phyloP scores from a whole-genome alignment of 257 asterid species.

The Nicotiana attenuata region DNA sequence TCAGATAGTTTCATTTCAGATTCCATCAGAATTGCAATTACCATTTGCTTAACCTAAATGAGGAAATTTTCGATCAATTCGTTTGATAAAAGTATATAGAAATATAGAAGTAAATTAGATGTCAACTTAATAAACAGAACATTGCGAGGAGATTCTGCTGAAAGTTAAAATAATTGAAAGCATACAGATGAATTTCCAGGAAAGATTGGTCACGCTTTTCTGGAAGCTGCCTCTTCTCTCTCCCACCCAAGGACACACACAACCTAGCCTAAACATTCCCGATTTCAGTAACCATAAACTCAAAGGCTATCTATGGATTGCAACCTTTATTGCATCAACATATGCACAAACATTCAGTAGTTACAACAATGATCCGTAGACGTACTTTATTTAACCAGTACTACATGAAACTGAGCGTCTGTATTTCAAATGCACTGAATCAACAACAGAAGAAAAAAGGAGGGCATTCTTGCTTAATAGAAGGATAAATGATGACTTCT shows the following conservation, averaged over 20 bases:
- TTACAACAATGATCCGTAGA: not conserved
- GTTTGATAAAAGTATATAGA: not conserved
- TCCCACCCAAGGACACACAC: not conserved
- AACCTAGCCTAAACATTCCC: not conserved
- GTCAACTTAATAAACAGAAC: not conserved
- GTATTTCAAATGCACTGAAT: not conserved
- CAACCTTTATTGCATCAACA: not conserved
- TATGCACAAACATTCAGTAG: not conserved
- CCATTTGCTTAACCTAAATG: conserved; percentile 69
- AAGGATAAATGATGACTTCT: not conserved
- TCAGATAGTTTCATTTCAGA: conserved; percentile 55
- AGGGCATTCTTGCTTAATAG: not conserved
- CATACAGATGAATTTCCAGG: not conserved
- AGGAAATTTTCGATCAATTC: conserved; percentile 8
- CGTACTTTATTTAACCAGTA: not conserved
- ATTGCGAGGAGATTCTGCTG: not conserved
- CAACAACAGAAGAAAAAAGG: not conserved
- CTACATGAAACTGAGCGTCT: not conserved
- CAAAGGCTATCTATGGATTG: not conserved
- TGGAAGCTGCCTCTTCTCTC: not conserved
- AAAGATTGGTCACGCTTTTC: not conserved
- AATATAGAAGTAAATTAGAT: not conserved
- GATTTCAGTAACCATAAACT: not conserved
- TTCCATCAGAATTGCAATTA: conserved; percentile 59
- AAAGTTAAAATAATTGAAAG: not conserved